These are phyloP conservation scores for Bipolaris gigantea DNA, from an alignment of 2,329 filamentous ascomycete genomes.

Conservation along the genomic window DNA sequence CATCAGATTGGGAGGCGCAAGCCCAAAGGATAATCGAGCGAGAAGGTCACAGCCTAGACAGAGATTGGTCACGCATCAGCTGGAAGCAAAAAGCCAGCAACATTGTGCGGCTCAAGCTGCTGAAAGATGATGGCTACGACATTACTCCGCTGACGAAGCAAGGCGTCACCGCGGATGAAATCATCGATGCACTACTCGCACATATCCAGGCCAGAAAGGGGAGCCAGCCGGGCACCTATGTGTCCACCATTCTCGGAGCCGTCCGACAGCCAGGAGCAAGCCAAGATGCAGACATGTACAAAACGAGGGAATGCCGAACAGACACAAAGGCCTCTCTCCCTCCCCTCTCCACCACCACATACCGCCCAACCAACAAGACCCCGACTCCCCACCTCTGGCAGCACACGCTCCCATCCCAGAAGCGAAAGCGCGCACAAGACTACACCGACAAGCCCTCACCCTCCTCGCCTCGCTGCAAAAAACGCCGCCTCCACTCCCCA, in stretches of 20 bases:
- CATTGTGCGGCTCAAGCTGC: constrained; percentile 6
- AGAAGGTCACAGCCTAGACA: constrained; percentile 3
- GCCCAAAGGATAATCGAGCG: background rate
- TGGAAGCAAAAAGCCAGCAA: constrained; percentile 18
- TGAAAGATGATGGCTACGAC: constrained; percentile 17
- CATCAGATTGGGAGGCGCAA: background rate
- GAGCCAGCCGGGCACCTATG: background rate
- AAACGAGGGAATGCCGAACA: background rate
- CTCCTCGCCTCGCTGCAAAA: background rate
- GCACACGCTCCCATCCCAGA: background rate
- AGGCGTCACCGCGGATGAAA: background rate
- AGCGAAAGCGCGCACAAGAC: constrained; percentile 6
- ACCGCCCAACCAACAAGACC: too few relatives aligned
- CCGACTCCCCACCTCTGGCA: too few relatives aligned
- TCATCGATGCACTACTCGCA: constrained; percentile 6
- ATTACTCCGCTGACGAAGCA: constrained; percentile 1
- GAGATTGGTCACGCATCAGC: constrained; percentile 5
- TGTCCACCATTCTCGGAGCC: too few relatives aligned
- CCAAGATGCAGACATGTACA: background rate
- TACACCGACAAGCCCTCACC: background rate
- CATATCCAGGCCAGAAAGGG: constrained; percentile 2
- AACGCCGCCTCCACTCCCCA: background rate
- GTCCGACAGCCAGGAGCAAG: too few relatives aligned
- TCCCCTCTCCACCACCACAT: too few relatives aligned
- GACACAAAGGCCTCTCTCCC: background rate